Base-by-base conservation (phyloP, 805 yeast species). In the Allodekkera sacchari region DNA sequence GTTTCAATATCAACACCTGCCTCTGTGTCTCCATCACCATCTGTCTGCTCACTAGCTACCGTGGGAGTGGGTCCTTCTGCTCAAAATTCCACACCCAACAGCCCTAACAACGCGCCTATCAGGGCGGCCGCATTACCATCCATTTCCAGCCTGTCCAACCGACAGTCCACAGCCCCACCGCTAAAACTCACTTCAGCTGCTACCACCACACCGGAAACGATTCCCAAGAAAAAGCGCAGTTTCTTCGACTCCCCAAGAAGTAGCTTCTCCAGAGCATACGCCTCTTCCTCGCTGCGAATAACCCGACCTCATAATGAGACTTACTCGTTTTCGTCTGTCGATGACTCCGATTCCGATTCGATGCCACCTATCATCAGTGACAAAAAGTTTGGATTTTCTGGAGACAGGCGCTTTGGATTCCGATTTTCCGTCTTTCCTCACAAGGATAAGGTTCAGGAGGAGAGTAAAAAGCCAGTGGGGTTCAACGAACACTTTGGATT, bases 241-340 rank as follows among this genome's bases (percentile, higher is more conserved):
- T 35, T 32, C 32, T 45, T 45, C 30, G 49, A 45, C 27, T 43
- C 49, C 0, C 49, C 49, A 16, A 36, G 43, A 31, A 32, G 32
- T 23, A 32, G 36, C 16, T 33, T 43, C 25, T 41, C 44, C 9
- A 40, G 39, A 14, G 27, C 46, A 3, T 39, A 42, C 25, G 38
- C 48, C 2, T 36, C 48, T 4, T 41, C 46, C 4, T 39, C 36
- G 14, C 27, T 45, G 19, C 36, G 50, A 12, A 42, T 43, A 11
- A 42, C 44, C 8, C 26, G 50, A n/a, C 43, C 44, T 10, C 24
- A 22, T 24, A n/a, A 22, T 31, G 31, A 33, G 9, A 31, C 33
- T 2, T 30, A 33, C 18, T 25, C 35, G 3, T 30, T 25, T 28
- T 18, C 29, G 4, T 30, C 23, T 19, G 22, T 21, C 25, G 26